These are phyloP conservation scores for Picea abies DNA, from an alignment of 83 land plant genomes.

Conservation along the genomic window DNA sequence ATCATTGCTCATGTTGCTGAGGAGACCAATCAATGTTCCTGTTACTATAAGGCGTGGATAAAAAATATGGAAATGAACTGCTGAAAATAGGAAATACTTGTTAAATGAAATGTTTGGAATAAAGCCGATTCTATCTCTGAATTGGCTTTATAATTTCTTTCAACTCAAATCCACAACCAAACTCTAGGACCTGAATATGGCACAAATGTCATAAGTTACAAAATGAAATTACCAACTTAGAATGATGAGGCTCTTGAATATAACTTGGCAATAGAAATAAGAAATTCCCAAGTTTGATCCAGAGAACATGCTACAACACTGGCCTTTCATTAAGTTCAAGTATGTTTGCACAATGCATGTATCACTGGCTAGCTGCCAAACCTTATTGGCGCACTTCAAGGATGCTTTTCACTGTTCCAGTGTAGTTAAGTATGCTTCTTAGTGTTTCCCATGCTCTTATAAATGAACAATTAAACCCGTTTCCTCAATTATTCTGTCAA, in stretches of 20 bases:
- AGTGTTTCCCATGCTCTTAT: background rate
- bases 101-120: background rate
- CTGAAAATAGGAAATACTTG: background rate
- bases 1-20: background rate
- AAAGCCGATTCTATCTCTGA: background rate
- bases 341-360: background rate
- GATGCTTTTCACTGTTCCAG: background rate
- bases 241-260: background rate
- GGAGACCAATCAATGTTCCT: slow-evolving; percentile 6
- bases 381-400: background rate
- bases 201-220: background rate
- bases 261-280: background rate
- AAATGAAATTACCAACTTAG: background rate
- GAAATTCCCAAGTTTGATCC: background rate
- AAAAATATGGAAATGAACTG: background rate
- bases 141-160: too few species aligned
- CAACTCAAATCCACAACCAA: slow-evolving; percentile 3
- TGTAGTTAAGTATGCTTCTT: background rate
- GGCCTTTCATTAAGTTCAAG: background rate
- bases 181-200: too few species aligned
- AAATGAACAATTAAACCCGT: background rate
- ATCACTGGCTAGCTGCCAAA: background rate
- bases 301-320: background rate
- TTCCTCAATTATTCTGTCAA: background rate
- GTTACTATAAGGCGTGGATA: background rate